Evolutionary conservation across 2,329 filamentous ascomycete genomes (phyloP).

Genomic region (Aspergillus fischeri): DNA sequence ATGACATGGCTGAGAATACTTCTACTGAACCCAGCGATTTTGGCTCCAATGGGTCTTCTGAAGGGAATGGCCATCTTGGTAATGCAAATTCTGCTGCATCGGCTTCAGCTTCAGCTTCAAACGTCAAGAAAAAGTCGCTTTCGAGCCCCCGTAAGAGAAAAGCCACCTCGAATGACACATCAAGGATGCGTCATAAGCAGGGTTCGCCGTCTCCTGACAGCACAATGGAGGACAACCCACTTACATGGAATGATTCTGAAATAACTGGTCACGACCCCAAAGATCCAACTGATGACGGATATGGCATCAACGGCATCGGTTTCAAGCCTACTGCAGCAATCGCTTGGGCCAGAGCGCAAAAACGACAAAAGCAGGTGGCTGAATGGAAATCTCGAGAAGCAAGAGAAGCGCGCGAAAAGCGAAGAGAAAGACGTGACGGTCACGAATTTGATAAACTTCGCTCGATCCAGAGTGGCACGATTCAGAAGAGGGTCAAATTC

Average conservation of each 20-base stretch:
- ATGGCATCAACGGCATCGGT: slow-evolving; percentile 61
- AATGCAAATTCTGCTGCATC: slow-evolving; percentile 1
- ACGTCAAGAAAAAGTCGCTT: slow-evolving; percentile 16
- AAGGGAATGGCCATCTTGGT: slow-evolving; percentile 8
- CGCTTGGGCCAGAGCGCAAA: slow-evolving; percentile 53
- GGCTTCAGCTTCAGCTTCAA: slow-evolving; percentile 8
- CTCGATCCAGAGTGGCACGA: slow-evolving; percentile 25
- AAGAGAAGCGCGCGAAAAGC: slow-evolving; percentile 54
- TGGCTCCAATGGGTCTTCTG: slow-evolving; percentile 6
- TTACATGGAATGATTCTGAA: slow-evolving; percentile 57
- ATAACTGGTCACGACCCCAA: slow-evolving; percentile 58
- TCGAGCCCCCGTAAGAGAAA: slow-evolving; percentile 22
- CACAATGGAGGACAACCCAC: slow-evolving; percentile 25
- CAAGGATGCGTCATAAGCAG: slow-evolving; percentile 24
- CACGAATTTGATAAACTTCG: slow-evolving; percentile 22
- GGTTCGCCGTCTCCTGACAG: slow-evolving; percentile 32
- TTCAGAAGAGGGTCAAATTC: slow-evolving; percentile 41
- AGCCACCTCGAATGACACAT: slow-evolving; percentile 11
- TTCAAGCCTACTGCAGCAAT: slow-evolving; percentile 59
- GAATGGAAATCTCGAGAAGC: slow-evolving; percentile 59
- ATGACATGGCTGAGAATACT: slow-evolving; percentile 18
- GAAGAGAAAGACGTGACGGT: slow-evolving; percentile 49
- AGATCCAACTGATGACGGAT: slow-evolving; percentile 58
- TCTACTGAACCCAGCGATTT: slow-evolving; percentile 4
- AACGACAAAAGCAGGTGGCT: slow-evolving; percentile 54